Evolutionary conservation across 1,284 basidiomycete genomes (phyloP).

Genomic region (Cutaneotrichosporon sp.): DNA sequence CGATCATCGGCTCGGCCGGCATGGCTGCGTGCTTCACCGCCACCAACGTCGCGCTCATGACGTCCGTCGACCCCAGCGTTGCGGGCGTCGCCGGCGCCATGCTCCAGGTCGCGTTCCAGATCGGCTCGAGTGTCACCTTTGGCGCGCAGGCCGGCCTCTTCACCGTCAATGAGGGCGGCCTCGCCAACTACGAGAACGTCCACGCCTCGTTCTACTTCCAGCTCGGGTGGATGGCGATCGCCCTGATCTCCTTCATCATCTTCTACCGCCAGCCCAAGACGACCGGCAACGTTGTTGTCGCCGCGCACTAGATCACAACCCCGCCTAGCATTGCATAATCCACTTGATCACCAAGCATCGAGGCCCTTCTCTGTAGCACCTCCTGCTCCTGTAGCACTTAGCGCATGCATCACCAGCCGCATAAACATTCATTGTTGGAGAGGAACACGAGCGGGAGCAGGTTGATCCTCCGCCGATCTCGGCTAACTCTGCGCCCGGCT

Average conservation of each 20-base stretch:
- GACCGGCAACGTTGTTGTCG: not conserved
- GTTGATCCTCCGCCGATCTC: not conserved
- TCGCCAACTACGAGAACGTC: slow-evolving; percentile 39
- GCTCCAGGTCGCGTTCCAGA: slow-evolving; percentile 46
- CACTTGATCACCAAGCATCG: too few relatives aligned
- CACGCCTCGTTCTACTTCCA: slow-evolving; percentile 42
- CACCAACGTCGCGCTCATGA: slow-evolving; percentile 41
- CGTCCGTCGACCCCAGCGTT: slow-evolving; percentile 35
- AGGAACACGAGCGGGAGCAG: too few relatives aligned
- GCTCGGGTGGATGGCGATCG: slow-evolving; percentile 42
- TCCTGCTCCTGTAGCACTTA: not conserved
- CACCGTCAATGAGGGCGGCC: slow-evolving; percentile 36
- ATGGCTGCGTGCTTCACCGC: slow-evolving; percentile 30
- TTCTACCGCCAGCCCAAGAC: slow-evolving; percentile 32
- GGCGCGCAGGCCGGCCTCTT: slow-evolving; percentile 48
- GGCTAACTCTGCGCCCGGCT: not conserved
- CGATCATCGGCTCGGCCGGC: slow-evolving; percentile 37
- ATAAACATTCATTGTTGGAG: too few relatives aligned
- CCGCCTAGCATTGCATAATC: not conserved
- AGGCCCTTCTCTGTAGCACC: not conserved
- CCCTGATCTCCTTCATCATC: slow-evolving; percentile 36
- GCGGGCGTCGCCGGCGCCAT: slow-evolving; percentile 50
- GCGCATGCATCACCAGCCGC: not conserved
- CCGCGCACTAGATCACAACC: not conserved
- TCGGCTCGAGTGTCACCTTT: slow-evolving; percentile 43